These are phyloP conservation scores for Paramecium biaurelia DNA, from an alignment of 73 alveolate genomes.

Conservation along the genomic window DNA sequence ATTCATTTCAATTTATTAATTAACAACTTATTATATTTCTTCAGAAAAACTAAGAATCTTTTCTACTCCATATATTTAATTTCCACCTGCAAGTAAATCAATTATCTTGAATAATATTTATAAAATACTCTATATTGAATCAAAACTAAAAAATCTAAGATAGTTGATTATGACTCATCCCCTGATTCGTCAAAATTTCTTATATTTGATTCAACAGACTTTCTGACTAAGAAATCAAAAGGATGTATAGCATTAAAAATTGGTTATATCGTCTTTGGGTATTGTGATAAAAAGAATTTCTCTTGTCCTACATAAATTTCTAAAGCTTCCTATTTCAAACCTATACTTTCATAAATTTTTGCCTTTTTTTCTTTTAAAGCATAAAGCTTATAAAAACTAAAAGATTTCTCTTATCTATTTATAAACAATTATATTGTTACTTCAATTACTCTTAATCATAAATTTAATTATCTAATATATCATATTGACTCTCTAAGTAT, in stretches of 20 bases:
- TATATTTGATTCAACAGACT: neutral
- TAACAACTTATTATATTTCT: neutral
- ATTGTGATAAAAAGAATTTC: neutral
- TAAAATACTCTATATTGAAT: neutral
- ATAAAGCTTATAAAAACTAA: neutral
- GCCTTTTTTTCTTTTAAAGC: neutral
- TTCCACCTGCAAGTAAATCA: neutral
- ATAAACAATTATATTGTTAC: neutral
- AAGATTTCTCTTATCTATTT: neutral
- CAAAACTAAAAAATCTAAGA: neutral
- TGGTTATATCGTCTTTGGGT: neutral
- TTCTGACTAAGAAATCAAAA: neutral
- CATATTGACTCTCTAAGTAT: neutral
- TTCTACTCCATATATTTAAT: neutral
- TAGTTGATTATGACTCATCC: conserved; percentile 12
- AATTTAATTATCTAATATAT: neutral
- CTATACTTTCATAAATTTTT: neutral
- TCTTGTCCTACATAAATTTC: neutral
- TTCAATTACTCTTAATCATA: neutral
- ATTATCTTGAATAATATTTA: neutral
- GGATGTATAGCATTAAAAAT: conserved; percentile 37
- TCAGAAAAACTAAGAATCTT: neutral
- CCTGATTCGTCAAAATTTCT: conserved; percentile 43
- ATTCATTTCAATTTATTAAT: neutral
- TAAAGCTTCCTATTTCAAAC: neutral